phyloP scores from a whole-genome alignment of 2,329 filamentous ascomycete species.

The Penicillium sp. region DNA sequence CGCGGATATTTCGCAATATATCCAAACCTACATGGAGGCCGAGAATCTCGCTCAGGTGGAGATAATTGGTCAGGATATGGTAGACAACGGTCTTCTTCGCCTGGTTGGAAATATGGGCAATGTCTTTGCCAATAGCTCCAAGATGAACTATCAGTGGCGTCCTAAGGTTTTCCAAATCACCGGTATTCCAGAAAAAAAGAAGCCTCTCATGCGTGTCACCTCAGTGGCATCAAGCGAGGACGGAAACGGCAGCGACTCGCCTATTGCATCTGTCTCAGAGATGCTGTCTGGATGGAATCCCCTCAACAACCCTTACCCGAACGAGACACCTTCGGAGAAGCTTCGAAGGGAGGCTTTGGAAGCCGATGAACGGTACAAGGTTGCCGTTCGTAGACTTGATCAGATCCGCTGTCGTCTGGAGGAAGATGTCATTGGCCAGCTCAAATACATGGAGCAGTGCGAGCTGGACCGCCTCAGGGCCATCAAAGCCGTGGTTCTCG shows the following conservation, averaged over 20 bases:
- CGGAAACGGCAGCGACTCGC: constrained; percentile 69
- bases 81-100: constrained; percentile 80
- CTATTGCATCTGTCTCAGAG: constrained; percentile 80
- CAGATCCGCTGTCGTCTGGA: constrained; percentile 91
- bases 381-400: constrained; percentile 79
- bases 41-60: constrained; percentile 88
- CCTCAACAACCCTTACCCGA: constrained; percentile 83
- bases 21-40: constrained; percentile 82
- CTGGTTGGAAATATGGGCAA: constrained; percentile 92
- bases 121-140: constrained; percentile 95
- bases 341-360: constrained; percentile 86
- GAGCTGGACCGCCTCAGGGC: constrained; percentile 95
- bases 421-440: constrained; percentile 86
- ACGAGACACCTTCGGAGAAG: constrained; percentile 84
- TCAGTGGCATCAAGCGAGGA: constrained; percentile 64
- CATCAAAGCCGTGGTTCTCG: constrained; percentile 95
- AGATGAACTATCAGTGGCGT: constrained; percentile 97
- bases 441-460: constrained; percentile 95
- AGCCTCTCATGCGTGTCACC: constrained; percentile 68
- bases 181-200: constrained; percentile 86
- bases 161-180: constrained; percentile 85
- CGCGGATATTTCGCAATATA: constrained; percentile 91
- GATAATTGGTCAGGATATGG: constrained; percentile 89
- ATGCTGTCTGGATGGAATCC: constrained; percentile 92
- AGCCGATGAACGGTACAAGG: constrained; percentile 91